These are phyloP conservation scores for Prunus mira DNA, from an alignment of 306 rosid genomes.

Conservation along the genomic window DNA sequence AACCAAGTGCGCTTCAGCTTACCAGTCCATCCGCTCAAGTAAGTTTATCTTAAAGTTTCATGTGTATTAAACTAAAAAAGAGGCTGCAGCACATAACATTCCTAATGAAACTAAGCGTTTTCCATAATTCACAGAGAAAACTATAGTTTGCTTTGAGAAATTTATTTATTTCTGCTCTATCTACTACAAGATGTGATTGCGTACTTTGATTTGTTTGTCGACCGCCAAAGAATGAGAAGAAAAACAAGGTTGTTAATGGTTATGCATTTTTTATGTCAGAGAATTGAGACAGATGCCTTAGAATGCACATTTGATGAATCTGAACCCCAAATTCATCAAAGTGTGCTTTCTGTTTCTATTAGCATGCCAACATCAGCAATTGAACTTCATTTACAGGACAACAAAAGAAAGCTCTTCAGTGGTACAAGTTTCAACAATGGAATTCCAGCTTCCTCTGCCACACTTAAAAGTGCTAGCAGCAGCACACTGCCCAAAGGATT, in stretches of 20 bases:
- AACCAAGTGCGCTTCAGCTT: slow-evolving; percentile 24
- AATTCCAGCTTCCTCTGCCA: slow-evolving; percentile 10
- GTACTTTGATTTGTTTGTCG: too few relatives aligned
- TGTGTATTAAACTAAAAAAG: too few relatives aligned
- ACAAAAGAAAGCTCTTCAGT: slow-evolving; percentile 36
- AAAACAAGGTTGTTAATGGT: too few relatives aligned
- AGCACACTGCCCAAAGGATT: slow-evolving; percentile 27
- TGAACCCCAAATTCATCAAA: slow-evolving; percentile 40
- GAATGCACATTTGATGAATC: slow-evolving; percentile 26
- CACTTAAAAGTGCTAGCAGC: not conserved
- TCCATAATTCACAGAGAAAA: too few relatives aligned
- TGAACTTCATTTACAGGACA: slow-evolving; percentile 22
- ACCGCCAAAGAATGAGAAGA: too few relatives aligned
- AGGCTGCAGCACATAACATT: too few relatives aligned
- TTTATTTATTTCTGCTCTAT: too few relatives aligned
- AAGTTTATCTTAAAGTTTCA: slow-evolving; percentile 13
- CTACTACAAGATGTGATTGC: too few relatives aligned
- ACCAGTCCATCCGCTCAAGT: slow-evolving; percentile 36
- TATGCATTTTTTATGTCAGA: slow-evolving; percentile 35
- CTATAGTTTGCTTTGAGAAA: too few relatives aligned
- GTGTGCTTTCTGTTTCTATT: slow-evolving; percentile 51
- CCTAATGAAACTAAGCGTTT: too few relatives aligned
- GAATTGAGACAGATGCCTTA: slow-evolving; percentile 20
- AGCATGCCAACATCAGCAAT: slow-evolving; percentile 74
- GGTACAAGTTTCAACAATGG: slow-evolving; percentile 25